Percentiles rank a stretch among this genome's conserved stretches.
Evolutionary conservation across 148 eudicot species (phyloP).

Genomic region (Selenicereus undatus): DNA sequence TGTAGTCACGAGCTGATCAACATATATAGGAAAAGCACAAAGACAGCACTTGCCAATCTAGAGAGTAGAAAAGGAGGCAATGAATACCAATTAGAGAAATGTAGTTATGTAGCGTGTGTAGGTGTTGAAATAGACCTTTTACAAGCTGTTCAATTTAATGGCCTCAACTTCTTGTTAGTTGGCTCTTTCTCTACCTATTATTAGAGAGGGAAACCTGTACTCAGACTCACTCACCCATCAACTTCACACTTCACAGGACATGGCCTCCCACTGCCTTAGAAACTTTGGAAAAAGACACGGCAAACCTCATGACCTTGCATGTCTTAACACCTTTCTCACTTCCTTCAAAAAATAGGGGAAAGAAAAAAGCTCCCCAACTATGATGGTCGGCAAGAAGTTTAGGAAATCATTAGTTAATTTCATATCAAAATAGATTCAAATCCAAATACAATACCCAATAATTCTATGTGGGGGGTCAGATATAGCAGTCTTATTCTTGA

Average conservation of each 20-base stretch:
- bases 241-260: neutral
- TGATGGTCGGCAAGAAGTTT: no score
- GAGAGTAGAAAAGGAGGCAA: neutral
- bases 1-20: neutral
- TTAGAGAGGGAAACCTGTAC: neutral
- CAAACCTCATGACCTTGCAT: neutral
- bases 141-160: neutral
- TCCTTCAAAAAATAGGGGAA: neutral
- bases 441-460: no score
- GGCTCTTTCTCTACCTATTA: neutral
- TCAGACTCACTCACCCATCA: neutral
- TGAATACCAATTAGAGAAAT: neutral
- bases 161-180: neutral
- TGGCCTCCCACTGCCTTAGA: slow-evolving; percentile 1
- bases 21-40: neutral
- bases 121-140: neutral
- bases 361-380: neutral
- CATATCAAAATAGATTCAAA: no score
- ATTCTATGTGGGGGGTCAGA: no score
- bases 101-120: neutral
- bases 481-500: no score
- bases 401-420: no score
- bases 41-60: neutral
- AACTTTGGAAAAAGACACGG: neutral
- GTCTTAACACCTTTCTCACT: neutral